Evolutionary conservation across 352 stramenopile species (phyloP).

Genomic region (Phytophthora ohioensis): DNA sequence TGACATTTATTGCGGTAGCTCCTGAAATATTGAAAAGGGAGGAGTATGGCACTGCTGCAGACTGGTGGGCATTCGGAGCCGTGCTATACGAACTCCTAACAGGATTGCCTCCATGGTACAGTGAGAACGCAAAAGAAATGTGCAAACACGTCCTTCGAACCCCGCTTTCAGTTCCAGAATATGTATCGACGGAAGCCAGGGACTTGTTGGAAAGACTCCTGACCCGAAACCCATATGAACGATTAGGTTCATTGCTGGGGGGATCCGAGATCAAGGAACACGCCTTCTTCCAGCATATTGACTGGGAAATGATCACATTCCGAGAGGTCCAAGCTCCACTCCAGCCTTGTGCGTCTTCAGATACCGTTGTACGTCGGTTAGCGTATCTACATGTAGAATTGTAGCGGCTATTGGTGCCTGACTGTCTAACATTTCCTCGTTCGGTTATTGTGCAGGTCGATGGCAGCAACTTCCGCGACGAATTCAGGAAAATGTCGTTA

Average conservation of each 20-base stretch:
- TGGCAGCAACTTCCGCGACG: conserved; percentile 86
- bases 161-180: conserved; percentile 64
- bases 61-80: conserved; percentile 84
- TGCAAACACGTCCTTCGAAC: conserved; percentile 56
- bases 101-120: conserved; percentile 82
- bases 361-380: conserved; percentile 53
- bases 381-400: background rate
- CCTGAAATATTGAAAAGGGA: conserved; percentile 71
- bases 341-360: conserved; percentile 56
- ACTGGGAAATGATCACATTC: conserved; percentile 78
- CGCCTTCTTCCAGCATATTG: conserved; percentile 67
- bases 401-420: background rate
- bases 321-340: conserved; percentile 69
- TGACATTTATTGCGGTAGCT: conserved; percentile 40
- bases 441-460: conserved; percentile 16
- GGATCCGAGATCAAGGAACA: conserved; percentile 68
- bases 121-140: conserved; percentile 62
- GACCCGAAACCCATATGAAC: conserved; percentile 48
- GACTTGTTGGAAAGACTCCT: conserved; percentile 66
- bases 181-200: conserved; percentile 56
- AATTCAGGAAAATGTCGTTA: conserved; percentile 82
- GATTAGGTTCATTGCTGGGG: conserved; percentile 61
- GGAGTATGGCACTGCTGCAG: conserved; percentile 79
- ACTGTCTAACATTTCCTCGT: background rate
- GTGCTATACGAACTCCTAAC: conserved; percentile 86